These are phyloP conservation scores for Phytophthora lateralis DNA, from an alignment of 352 stramenopile genomes.

Conservation along the genomic window DNA sequence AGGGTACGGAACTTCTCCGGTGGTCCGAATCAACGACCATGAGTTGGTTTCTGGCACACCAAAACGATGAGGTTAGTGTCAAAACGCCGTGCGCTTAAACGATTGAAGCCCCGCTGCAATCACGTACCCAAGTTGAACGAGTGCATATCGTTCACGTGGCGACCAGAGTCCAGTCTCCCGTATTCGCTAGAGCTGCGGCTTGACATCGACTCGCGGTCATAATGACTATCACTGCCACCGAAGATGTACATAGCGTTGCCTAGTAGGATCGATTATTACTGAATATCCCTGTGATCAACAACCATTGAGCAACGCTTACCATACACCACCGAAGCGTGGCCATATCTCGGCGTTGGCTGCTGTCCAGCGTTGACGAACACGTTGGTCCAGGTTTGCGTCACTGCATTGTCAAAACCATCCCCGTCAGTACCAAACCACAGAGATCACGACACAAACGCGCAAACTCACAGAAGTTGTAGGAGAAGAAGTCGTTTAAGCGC, in stretches of 20 bases:
- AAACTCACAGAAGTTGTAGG: slow-evolving; percentile 91
- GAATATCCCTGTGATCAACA: not conserved
- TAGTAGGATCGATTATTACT: slow-evolving; percentile 9
- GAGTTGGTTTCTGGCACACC: slow-evolving; percentile 62
- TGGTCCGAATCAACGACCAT: slow-evolving; percentile 39
- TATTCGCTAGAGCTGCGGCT: slow-evolving; percentile 92
- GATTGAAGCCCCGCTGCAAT: not conserved
- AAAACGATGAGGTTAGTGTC: not conserved
- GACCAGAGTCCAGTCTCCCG: slow-evolving; percentile 73
- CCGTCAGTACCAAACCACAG: not conserved
- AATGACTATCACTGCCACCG: slow-evolving; percentile 54
- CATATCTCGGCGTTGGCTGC: slow-evolving; percentile 93
- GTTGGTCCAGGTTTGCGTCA: slow-evolving; percentile 82
- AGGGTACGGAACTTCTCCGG: slow-evolving; percentile 69
- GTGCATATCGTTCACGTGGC: slow-evolving; percentile 95
- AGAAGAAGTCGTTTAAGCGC: slow-evolving; percentile 95
- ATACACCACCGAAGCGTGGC: slow-evolving; percentile 93
- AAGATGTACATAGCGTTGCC: slow-evolving; percentile 46
- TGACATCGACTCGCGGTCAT: slow-evolving; percentile 66
- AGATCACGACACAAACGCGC: not conserved
- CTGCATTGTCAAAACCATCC: slow-evolving; percentile 32
- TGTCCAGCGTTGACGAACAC: slow-evolving; percentile 81
- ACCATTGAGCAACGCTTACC: slow-evolving; percentile 32
- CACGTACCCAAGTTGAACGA: slow-evolving; percentile 92
- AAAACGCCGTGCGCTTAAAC: not conserved